Conservation (phyloP, 805 yeast genomes). For the Myxozyma vanderwaltii region DNA sequence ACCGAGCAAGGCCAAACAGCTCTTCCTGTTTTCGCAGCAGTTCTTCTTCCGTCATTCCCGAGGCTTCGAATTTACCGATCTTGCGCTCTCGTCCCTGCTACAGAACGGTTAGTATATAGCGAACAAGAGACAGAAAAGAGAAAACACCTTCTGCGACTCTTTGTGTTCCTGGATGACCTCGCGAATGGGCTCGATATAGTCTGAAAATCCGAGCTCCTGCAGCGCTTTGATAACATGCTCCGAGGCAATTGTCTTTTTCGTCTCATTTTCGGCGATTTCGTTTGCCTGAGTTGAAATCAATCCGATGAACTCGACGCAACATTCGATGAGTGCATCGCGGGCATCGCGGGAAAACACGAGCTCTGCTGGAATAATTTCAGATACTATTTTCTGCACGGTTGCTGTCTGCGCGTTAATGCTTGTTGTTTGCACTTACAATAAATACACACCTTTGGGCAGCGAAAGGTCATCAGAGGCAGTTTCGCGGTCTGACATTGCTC, state of each 20-base stretch:
- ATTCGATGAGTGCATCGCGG: slow-evolving; percentile 90
- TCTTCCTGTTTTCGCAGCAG: slow-evolving; percentile 89
- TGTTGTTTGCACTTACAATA: too few relatives aligned
- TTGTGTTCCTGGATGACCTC: slow-evolving; percentile 83
- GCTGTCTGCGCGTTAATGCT: too few relatives aligned
- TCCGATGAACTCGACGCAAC: slow-evolving; percentile 95
- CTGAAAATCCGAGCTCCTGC: slow-evolving; percentile 80
- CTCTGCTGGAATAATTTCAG: slow-evolving; percentile 88
- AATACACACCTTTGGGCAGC: slow-evolving; percentile 48
- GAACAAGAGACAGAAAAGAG: too few relatives aligned
- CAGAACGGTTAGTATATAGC: too few relatives aligned
- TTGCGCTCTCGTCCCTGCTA: slow-evolving; percentile 71
- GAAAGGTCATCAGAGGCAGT: slow-evolving; percentile 46
- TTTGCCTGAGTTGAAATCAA: slow-evolving; percentile 89
- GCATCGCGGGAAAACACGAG: slow-evolving; percentile 89
- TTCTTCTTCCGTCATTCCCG: slow-evolving; percentile 92
- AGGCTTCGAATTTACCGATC: slow-evolving; percentile 88
- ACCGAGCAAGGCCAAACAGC: slow-evolving; percentile 73
- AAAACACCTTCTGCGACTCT: slow-evolving; percentile 80
- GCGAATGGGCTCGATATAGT: slow-evolving; percentile 79
- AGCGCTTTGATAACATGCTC: slow-evolving; percentile 93
- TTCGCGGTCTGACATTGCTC: slow-evolving; percentile 37
- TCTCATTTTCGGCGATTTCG: slow-evolving; percentile 94
- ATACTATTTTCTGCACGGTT: slow-evolving; percentile 91
- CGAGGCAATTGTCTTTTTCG: slow-evolving; percentile 93